These are phyloP conservation scores for Papiliotrema nemorosa DNA, from an alignment of 1,284 basidiomycete genomes.

Conservation along the genomic window DNA sequence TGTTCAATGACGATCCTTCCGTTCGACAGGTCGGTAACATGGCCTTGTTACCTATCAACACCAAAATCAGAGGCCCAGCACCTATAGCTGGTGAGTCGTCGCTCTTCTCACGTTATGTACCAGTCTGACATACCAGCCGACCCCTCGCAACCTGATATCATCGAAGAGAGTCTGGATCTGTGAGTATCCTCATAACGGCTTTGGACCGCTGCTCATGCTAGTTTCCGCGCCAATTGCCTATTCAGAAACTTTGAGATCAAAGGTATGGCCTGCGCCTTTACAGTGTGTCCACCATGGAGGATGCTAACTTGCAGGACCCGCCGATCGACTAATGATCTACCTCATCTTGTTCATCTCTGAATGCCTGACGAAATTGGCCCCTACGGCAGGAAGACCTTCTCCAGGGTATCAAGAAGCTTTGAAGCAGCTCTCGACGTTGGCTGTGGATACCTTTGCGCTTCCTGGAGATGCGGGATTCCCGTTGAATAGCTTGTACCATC, in stretches of 20 bases:
- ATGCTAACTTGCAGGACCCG: conserved; percentile 57
- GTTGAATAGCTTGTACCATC: conserved; percentile 85
- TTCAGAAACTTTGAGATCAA: conserved; percentile 99
- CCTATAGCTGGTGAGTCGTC: conserved; percentile 59
- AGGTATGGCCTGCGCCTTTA: conserved; percentile 52
- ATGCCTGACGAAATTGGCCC: conserved; percentile 84
- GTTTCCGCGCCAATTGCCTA: conserved; percentile 95
- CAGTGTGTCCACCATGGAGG: too few relatives aligned
- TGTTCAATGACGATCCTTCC: conserved; percentile 83
- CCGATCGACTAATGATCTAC: conserved; percentile 93
- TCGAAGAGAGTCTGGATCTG: conserved; percentile 94
- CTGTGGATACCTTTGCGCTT: conserved; percentile 87
- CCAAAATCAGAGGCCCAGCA: conserved; percentile 86
- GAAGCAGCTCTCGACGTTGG: conserved; percentile 84
- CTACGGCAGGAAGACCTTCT: conserved; percentile 43
- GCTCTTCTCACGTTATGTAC: background rate
- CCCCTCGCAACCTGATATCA: conserved; percentile 75
- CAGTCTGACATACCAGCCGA: conserved; percentile 56
- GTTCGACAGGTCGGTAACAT: conserved; percentile 84
- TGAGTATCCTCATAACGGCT: conserved; percentile 14
- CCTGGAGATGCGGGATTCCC: conserved; percentile 96
- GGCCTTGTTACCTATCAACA: conserved; percentile 84
- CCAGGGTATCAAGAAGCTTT: conserved; percentile 79
- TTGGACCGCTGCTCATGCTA: conserved; percentile 9
- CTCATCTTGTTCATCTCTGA: conserved; percentile 98